Conservation (phyloP, 2,329 filamentous ascomycete genomes). For the Phoma sp. region DNA sequence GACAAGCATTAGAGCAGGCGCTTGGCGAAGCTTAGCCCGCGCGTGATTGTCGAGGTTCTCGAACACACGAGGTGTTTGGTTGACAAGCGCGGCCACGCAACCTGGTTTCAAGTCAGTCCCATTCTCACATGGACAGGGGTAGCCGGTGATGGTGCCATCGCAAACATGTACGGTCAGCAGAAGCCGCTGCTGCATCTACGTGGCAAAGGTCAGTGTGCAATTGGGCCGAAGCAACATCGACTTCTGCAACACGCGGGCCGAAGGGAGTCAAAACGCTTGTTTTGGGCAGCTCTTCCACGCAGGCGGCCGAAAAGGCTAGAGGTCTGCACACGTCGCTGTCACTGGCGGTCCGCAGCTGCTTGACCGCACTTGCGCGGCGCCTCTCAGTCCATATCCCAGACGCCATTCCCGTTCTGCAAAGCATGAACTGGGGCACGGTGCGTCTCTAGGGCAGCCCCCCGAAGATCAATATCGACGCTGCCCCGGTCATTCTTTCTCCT, state of each 20-base stretch:
- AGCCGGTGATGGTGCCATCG: neutral
- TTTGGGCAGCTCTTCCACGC: conserved; percentile 1
- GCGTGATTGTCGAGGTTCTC: conserved; percentile 4
- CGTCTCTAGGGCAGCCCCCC: conserved; percentile 12
- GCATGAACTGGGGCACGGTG: conserved; percentile 14
- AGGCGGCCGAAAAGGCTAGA: neutral
- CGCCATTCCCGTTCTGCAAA: conserved; percentile 16
- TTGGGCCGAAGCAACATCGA: conserved; percentile 1
- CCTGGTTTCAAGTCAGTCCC: conserved; percentile 8
- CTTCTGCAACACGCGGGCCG: neutral
- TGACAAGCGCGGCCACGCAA: conserved; percentile 6
- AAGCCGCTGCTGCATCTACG: neutral
- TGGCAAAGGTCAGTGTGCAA: conserved; percentile 8
- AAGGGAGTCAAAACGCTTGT: conserved; percentile 3
- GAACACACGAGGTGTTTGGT: conserved; percentile 5
- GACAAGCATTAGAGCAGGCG: conserved; percentile 30
- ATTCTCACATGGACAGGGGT: conserved; percentile 7
- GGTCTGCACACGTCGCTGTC: neutral
- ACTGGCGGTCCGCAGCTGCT: conserved; percentile 1
- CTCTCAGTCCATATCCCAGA: conserved; percentile 1
- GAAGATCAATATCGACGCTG: conserved; percentile 9
- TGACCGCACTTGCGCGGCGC: neutral
- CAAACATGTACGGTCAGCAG: neutral
- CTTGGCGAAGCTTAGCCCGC: conserved; percentile 41
- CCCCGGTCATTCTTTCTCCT: conserved; percentile 1